Evolutionary conservation across 371 early-diverging fungal species (phyloP), one percentile per base, ranked within the genome.

Genomic region (Syncephalastrum contaminatum): DNA sequence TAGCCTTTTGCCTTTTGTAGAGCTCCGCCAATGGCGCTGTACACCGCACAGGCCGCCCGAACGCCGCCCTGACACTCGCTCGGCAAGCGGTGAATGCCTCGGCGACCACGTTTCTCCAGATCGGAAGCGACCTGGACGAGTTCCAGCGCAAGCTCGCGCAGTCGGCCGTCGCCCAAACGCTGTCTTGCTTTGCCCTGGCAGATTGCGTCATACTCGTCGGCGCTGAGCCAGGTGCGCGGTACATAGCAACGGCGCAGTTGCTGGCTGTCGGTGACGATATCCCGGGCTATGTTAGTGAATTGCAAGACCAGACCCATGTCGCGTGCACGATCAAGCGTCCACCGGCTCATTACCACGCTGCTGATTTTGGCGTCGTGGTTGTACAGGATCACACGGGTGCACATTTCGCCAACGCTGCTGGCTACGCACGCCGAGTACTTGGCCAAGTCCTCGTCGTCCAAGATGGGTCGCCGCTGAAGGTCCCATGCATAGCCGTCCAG

Each of bases 221-320:
- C n/a, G 2, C 55, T 53, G 14, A 81, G 46, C 70, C 73, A 75
- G 1, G 52, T 55, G 3, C 21, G 50, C 4, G 85, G 85, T 7
- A 83, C 44, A 51, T 87, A 87, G 44, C 70, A 67, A 6, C 87
- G 64, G 7, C 75, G 70, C 5, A 83, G 62, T 8, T 63, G 51
- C 36, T 72, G 53, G n/a, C 80, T 80, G 54, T 87, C 87, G 0
- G 81, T 75, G 5, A 76, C 73, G 18, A 87, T 71, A 66, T 87
- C 87, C 20, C 87, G 64, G 0, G 83, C 81, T 50, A 81, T 82
- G 53, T 87, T 87, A 20, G 75, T 71, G 18, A 80, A 62, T 59
- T 87, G 87, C 20, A 87, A 55, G 7, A 78, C 82, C 10, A 75
- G 63, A 0, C 87, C 87, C 82, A 85, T 81, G 30, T 80, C 79